Conservation (phyloP, 805 yeast genomes). For the Wickerhamomyces pijperi region DNA sequence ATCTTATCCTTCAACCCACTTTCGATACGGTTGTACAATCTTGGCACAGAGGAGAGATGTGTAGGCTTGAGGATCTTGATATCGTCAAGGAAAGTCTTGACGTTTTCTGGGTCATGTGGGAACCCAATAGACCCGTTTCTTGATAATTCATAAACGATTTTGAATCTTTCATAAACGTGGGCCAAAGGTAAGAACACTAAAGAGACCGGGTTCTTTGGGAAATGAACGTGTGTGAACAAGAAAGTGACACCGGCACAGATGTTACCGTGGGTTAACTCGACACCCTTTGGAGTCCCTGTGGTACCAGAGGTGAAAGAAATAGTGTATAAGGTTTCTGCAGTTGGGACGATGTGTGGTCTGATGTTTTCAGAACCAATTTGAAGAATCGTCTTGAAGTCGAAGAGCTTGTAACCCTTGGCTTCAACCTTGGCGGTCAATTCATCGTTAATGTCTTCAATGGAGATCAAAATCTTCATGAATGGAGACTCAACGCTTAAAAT, state of each 20-base stretch:
- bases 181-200: conserved; percentile 45
- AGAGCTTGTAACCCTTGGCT: conserved; percentile 17
- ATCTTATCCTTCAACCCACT: conserved; percentile 42
- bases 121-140: conserved; percentile 40
- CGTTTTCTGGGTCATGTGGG: conserved; percentile 42
- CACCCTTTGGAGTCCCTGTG: conserved; percentile 70
- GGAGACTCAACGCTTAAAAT: conserved; percentile 34
- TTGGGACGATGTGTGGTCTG: conserved; percentile 33
- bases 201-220: conserved; percentile 19
- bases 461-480: conserved; percentile 41
- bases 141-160: conserved; percentile 30
- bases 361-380: conserved; percentile 31
- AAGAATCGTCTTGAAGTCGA: conserved; percentile 27
- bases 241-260: conserved; percentile 38
- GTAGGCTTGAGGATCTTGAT: conserved; percentile 43
- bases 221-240: conserved; percentile 24
- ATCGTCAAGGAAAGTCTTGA: conserved; percentile 45
- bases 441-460: conserved; percentile 36
- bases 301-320: conserved; percentile 70
- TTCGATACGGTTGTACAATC: conserved; percentile 53
- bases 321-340: conserved; percentile 42
- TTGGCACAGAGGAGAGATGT: conserved; percentile 46
- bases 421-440: conserved; percentile 21
- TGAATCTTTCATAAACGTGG: conserved; percentile 42
- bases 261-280: conserved; percentile 40